Evolutionary conservation across 129 eudicot species (phyloP).

Genomic region (Deinandra increscens): DNA sequence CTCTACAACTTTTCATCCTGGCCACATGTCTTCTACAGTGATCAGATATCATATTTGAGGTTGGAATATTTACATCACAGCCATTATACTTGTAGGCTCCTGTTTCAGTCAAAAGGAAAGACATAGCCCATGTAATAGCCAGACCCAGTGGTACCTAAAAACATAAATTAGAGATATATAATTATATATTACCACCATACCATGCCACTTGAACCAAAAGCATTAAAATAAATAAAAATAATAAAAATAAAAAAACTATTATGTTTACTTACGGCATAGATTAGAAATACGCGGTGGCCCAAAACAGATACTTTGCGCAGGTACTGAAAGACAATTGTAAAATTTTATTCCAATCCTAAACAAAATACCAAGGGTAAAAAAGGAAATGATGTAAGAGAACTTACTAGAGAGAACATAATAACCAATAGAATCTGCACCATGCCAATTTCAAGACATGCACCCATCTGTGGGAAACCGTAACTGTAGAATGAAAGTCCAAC

Average conservation of each 20-base stretch:
- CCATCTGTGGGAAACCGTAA: slow-evolving; percentile 89
- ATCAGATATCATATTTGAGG: slow-evolving; percentile 77
- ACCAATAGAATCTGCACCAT: slow-evolving; percentile 77
- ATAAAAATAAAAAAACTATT: not conserved
- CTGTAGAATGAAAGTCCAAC: slow-evolving; percentile 97
- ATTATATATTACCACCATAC: slow-evolving; percentile 6
- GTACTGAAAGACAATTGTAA: slow-evolving; percentile 59
- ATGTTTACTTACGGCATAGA: slow-evolving; percentile 70
- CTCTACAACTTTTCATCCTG: slow-evolving; percentile 78
- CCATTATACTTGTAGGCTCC: slow-evolving; percentile 83
- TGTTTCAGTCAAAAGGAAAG: slow-evolving; percentile 86
- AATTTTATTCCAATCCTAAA: slow-evolving; percentile 1
- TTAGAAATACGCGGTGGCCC: slow-evolving; percentile 89
- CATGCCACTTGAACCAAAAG: not conserved
- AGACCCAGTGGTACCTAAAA: slow-evolving; percentile 85
- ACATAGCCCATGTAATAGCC: slow-evolving; percentile 78
- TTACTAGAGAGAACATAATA: slow-evolving; percentile 83
- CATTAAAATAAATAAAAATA: not conserved
- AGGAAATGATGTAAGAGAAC: slow-evolving; percentile 17
- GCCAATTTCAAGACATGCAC: slow-evolving; percentile 91
- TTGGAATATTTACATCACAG: slow-evolving; percentile 76
- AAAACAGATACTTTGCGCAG: slow-evolving; percentile 86
- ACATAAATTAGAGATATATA: slow-evolving; percentile 8
- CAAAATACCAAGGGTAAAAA: not conserved
- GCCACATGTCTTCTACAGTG: slow-evolving; percentile 84